Conservation (phyloP, 116 monocot genomes). For the Trichopus zeylanicus region DNA sequence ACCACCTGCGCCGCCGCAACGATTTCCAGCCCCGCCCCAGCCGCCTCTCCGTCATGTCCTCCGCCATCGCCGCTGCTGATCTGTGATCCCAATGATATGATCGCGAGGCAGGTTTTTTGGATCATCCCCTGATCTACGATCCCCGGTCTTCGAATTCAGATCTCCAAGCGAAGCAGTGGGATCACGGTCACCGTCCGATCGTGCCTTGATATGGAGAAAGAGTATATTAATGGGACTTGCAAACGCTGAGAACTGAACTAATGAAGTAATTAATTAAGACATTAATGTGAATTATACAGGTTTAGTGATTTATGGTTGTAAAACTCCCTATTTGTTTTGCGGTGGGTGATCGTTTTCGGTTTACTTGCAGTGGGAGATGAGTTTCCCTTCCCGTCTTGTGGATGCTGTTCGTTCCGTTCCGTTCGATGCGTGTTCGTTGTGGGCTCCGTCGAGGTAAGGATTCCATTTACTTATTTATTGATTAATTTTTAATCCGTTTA, state of each 20-base stretch:
- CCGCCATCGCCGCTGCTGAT: slow-evolving; percentile 5
- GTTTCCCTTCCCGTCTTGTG: background rate
- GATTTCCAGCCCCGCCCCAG: slow-evolving; percentile 30
- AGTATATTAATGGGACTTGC: too few relatives aligned
- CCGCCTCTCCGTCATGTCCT: slow-evolving; percentile 32
- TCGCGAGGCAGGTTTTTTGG: slow-evolving; percentile 9
- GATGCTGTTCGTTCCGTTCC: background rate
- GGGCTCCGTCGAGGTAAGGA: background rate
- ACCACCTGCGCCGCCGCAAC: slow-evolving; percentile 23
- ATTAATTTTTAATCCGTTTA: background rate
- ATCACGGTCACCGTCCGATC: too few relatives aligned
- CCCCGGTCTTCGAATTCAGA: background rate
- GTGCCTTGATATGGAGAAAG: background rate
- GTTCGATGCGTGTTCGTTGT: background rate
- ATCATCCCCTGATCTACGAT: background rate
- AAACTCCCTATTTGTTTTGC: background rate
- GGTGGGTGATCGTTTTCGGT: background rate
- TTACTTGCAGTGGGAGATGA: too few relatives aligned
- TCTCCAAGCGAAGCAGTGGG: too few relatives aligned
- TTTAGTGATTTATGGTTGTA: background rate
- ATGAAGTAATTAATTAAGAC: background rate
- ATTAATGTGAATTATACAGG: background rate
- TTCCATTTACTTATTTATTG: background rate
- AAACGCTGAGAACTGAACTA: background rate
- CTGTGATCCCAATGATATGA: background rate